These are phyloP conservation scores for Powellomyces hirtus DNA, from an alignment of 192 early-diverging fungal species.

Conservation along the genomic window DNA sequence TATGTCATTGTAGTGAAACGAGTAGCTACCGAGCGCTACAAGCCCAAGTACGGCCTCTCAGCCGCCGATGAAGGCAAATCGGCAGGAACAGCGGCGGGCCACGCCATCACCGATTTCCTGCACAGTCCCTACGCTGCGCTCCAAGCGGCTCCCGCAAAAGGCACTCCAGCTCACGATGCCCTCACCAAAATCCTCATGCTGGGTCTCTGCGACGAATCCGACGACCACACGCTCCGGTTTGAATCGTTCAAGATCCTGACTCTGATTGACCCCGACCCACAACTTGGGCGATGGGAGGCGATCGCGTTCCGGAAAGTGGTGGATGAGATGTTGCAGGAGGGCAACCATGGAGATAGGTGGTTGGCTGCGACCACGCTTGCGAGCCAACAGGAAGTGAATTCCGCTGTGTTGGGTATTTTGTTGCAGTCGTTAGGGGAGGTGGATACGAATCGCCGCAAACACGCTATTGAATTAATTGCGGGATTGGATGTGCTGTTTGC, in stretches of 20 bases:
- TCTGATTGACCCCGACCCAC: slow-evolving; percentile 15
- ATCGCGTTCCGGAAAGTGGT: slow-evolving; percentile 43
- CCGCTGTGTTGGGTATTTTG: slow-evolving; percentile 29
- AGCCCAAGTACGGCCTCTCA: not conserved
- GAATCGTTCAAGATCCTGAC: slow-evolving; percentile 46
- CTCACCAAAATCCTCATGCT: slow-evolving; percentile 34
- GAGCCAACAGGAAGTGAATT: slow-evolving; percentile 26
- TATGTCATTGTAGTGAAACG: slow-evolving; percentile 6
- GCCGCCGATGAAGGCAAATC: not conserved
- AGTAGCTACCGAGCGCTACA: slow-evolving; percentile 1
- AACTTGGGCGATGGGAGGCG: slow-evolving; percentile 45
- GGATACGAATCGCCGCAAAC: slow-evolving; percentile 14
- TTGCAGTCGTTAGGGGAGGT: slow-evolving; percentile 37
- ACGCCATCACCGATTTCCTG: slow-evolving; percentile 33
- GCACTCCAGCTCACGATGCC: slow-evolving; percentile 16
- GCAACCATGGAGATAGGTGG: slow-evolving; percentile 30
- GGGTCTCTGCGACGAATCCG: slow-evolving; percentile 28
- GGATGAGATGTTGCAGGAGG: slow-evolving; percentile 35
- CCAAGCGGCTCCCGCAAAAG: slow-evolving; percentile 4
- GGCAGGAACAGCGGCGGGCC: not conserved
- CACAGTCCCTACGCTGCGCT: slow-evolving; percentile 23
- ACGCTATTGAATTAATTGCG: slow-evolving; percentile 19
- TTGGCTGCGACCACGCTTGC: slow-evolving; percentile 38
- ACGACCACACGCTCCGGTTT: slow-evolving; percentile 27
- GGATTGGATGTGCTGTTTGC: slow-evolving; percentile 24